Conservation (phyloP, 441 rosid genomes). For the Monsonia emarginata region DNA sequence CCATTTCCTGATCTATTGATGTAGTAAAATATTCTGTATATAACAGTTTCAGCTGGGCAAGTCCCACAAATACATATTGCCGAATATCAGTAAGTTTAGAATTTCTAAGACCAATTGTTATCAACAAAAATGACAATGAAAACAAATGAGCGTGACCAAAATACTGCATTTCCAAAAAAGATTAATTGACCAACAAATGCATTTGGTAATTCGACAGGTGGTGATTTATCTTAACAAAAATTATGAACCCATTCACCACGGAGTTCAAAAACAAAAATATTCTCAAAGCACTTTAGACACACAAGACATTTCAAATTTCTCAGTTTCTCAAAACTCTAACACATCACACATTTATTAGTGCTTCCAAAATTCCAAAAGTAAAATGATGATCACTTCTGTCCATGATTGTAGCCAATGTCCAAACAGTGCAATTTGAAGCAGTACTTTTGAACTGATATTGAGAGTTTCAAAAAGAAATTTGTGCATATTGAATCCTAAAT, state of each 20-base stretch:
- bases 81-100: conserved; percentile 12
- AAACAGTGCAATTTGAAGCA: neutral
- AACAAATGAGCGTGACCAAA: neutral
- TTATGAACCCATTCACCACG: neutral
- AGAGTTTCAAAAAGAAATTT: neutral
- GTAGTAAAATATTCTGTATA: conserved; percentile 90
- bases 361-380: neutral
- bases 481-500: neutral
- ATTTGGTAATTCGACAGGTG: neutral
- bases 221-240: neutral
- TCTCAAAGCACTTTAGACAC: neutral
- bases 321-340: neutral
- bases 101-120: neutral
- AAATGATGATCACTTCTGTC: neutral
- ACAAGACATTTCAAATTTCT: neutral
- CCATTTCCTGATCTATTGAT: conserved; percentile 86
- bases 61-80: conserved; percentile 11
- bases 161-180: neutral
- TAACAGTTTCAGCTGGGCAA: conserved; percentile 89
- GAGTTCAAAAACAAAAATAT: neutral
- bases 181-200: neutral
- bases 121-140: neutral
- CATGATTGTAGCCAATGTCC: neutral
- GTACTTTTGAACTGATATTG: neutral
- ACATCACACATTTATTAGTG: neutral